Evolutionary conservation across 345 rosid genomes (phyloP), one percentile per base, ranked within the genome.

Genomic region (Brassica incana): DNA sequence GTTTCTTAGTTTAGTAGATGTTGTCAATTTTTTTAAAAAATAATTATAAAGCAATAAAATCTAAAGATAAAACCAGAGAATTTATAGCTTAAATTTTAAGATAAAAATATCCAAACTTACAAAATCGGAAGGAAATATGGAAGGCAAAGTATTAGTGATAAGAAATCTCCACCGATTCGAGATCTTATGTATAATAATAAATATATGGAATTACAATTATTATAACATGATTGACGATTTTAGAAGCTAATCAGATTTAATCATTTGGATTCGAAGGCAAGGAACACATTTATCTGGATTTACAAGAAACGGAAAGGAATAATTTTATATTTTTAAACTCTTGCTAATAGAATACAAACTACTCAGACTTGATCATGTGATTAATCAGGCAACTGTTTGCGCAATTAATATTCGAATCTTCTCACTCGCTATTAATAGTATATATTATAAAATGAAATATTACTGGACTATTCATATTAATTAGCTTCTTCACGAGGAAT

Each of bases 401-500:
- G 64, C 63, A 73, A 43, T 73, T 79, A 67, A 67, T 67, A 79
- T 67, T 73, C 78, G 78, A 73, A 79, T 73, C 82, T 59, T 20
- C 8, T 23, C 20, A 59, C 36, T n/a, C 79, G 15, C 3, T 23
- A 23, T 23, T 23, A 23, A 23, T 23, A 23, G 25, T 23, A 23
- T 23, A 23, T 25, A 60, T 0, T 62, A 35, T 2, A 27, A 8
- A 58, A 66, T 23, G 25, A 40, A 40, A 40, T 11, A 40, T 8
- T 40, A 40, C 11, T 9, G 11, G 45, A 18, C n/a, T 33, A 38
- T 54, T 56, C 43, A 69, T 80, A 5, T 69, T 71, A 80, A 80
- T 70, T 75, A 80, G 61, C 77, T 56, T 80, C 12, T 65, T 71
- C 76, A 69, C 73, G 78, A 80, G 83, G 83, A 54, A 80, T 80